These are phyloP conservation scores for Myriosclerotinia scirpicola DNA, from an alignment of 2,329 filamentous ascomycete species.

Conservation along the genomic window DNA sequence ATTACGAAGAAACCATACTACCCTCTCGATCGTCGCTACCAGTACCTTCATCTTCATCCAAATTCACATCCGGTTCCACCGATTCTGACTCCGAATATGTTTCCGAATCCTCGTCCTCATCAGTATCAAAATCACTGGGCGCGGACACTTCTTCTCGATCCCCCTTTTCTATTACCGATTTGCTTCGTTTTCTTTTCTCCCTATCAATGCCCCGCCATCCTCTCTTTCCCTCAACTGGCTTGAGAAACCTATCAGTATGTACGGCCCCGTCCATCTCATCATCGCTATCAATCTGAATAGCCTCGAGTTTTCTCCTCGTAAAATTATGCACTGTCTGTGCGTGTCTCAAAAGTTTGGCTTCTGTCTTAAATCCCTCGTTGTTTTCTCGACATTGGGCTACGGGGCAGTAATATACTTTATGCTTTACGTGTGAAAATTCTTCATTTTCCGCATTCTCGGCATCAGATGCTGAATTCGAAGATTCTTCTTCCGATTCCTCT, in stretches of 20 bases:
- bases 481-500: slow-evolving; percentile 14
- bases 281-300: slow-evolving; percentile 43
- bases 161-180: slow-evolving; percentile 37
- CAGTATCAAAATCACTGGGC: not conserved
- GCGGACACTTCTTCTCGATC: not conserved
- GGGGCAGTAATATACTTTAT: slow-evolving; percentile 41
- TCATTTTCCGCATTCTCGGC: not conserved
- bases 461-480: not conserved
- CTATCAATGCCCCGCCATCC: slow-evolving; percentile 26
- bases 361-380: slow-evolving; percentile 43
- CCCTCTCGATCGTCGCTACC: not conserved
- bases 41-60: not conserved
- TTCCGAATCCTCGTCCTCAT: not conserved
- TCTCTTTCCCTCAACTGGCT: slow-evolving; percentile 46
- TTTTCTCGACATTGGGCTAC: slow-evolving; percentile 43
- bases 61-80: not conserved
- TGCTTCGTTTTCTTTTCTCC: slow-evolving; percentile 29
- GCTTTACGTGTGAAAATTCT: not conserved
- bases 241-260: slow-evolving; percentile 67
- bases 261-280: slow-evolving; percentile 60
- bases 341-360: slow-evolving; percentile 46
- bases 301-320: slow-evolving; percentile 52
- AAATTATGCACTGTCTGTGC: slow-evolving; percentile 47
- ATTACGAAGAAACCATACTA: not conserved
- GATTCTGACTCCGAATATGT: slow-evolving; percentile 4